Percentiles rank a stretch among this genome's conserved stretches.
Evolutionary conservation across 495 filamentous ascomycete species (phyloP).

Genomic region (Aspergillus incahuasiensis): DNA sequence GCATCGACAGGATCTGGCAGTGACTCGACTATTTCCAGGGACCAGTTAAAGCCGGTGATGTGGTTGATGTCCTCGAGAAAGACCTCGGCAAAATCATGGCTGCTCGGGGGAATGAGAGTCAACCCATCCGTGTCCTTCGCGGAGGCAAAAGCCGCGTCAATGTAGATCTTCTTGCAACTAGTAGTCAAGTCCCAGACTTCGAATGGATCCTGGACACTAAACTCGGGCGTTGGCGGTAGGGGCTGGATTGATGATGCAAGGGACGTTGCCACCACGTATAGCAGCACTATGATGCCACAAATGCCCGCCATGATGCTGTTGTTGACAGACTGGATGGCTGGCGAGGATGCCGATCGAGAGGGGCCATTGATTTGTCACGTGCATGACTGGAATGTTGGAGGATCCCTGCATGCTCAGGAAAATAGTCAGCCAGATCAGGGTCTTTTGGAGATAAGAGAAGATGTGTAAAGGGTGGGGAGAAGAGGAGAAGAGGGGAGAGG

Average conservation of each 20-base stretch:
- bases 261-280: not conserved
- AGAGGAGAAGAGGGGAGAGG: too few species aligned
- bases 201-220: not conserved
- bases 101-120: slow-evolving; percentile 50
- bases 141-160: slow-evolving; percentile 18
- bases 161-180: slow-evolving; percentile 19
- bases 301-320: not conserved
- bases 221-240: not conserved
- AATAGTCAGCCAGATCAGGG: not conserved
- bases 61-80: slow-evolving; percentile 43
- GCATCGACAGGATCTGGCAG: not conserved
- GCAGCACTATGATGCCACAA: not conserved
- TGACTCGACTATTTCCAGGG: not conserved
- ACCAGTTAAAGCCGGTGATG: slow-evolving; percentile 20
- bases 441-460: too few species aligned
- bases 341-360: not conserved
- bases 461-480: too few species aligned
- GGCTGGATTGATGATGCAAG: not conserved
- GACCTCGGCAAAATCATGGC: slow-evolving; percentile 42
- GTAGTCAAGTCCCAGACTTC: not conserved
- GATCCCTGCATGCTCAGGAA: not conserved
- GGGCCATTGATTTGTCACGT: not conserved
- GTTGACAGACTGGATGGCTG: not conserved
- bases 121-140: slow-evolving; percentile 34
- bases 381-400: not conserved